A percentile compares a stretch with the other conserved stretches of the same genome.
Conservation (phyloP, 2,329 filamentous ascomycete genomes). For the Fusarium anguioides region DNA sequence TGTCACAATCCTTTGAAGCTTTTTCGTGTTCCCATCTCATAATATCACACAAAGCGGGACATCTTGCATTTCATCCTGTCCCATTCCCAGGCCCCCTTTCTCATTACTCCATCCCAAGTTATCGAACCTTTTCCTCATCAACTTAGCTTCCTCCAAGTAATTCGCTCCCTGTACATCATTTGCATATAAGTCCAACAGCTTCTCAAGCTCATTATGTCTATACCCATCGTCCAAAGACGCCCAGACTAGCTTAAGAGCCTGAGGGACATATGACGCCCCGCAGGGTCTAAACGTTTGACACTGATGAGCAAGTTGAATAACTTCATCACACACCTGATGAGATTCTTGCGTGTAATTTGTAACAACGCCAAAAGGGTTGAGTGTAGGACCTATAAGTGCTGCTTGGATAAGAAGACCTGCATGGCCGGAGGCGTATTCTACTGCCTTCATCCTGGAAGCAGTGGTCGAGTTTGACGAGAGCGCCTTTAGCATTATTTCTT, state of each 20-base stretch:
- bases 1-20: fast-evolving
- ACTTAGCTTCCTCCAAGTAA: conserved; percentile 9
- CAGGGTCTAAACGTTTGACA: conserved; percentile 19
- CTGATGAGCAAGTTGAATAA: not conserved
- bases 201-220: conserved; percentile 18
- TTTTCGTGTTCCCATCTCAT: not conserved
- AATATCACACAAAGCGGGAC: conserved; percentile 17
- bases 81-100: no score
- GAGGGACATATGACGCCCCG: conserved; percentile 13
- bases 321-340: conserved; percentile 10
- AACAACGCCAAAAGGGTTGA: conserved; percentile 4
- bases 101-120: conserved; percentile 8
- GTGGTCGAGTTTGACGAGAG: not conserved
- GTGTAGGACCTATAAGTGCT: conserved; percentile 4
- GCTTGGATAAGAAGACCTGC: conserved; percentile 15
- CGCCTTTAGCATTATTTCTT: not conserved
- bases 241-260: conserved; percentile 24
- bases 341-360: not conserved
- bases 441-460: not conserved
- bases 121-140: conserved; percentile 6
- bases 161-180: conserved; percentile 15
- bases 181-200: not conserved
- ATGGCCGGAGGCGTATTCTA: conserved; percentile 9
- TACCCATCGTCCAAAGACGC: conserved; percentile 17
- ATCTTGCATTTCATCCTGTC: not conserved